phyloP scores from a whole-genome alignment of 192 early-diverging fungal genomes.

The Coemansia sp. region DNA sequence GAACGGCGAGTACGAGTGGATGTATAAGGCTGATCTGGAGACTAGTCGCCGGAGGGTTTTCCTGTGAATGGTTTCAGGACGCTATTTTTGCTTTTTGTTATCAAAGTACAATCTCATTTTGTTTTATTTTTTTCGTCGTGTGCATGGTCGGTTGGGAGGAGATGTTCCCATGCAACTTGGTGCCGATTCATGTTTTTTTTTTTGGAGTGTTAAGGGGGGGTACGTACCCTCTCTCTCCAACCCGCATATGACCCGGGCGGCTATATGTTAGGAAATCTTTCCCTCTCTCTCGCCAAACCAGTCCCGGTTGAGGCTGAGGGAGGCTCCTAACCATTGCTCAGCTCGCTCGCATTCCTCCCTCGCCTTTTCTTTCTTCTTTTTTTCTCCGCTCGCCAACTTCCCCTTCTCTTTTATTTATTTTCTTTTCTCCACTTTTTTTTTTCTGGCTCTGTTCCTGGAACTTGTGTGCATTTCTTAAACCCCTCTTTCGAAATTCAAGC shows the following conservation, averaged over 20 bases:
- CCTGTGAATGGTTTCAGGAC: constrained; percentile 53
- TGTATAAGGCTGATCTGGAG: constrained; percentile 90
- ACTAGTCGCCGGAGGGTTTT: constrained; percentile 89
- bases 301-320: constrained; percentile 5
- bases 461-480: neutral
- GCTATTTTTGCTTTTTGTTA: constrained; percentile 15
- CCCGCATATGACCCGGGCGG: constrained; percentile 2
- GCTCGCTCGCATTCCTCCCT: neutral
- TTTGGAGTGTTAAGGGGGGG: neutral
- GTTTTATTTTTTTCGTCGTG: neutral
- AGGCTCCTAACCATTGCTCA: neutral
- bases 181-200: neutral
- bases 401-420: constrained; percentile 2
- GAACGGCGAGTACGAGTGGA: constrained; percentile 95
- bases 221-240: neutral
- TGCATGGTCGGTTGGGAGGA: constrained; percentile 6
- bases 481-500: neutral
- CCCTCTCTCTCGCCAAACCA: constrained; percentile 1
- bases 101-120: neutral
- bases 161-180: neutral
- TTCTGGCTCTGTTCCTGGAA: neutral
- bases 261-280: constrained; percentile 6
- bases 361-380: neutral
- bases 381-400: neutral
- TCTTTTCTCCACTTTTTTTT: neutral